These are phyloP conservation scores for Eucalyptus cloeziana DNA, from an alignment of 345 rosid genomes.

Conservation along the genomic window DNA sequence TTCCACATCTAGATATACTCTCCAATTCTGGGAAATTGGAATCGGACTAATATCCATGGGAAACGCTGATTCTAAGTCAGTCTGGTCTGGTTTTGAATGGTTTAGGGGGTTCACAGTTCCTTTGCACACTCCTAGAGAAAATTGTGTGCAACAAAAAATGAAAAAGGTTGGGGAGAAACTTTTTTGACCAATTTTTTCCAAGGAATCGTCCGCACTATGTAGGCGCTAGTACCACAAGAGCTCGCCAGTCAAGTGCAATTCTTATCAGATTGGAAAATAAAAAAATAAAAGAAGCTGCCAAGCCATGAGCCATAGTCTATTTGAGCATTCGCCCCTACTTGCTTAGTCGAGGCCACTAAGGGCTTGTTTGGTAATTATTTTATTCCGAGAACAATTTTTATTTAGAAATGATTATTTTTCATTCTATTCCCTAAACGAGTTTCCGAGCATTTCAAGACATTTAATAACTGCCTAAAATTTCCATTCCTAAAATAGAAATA, in stretches of 20 bases:
- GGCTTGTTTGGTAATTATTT: accelerated
- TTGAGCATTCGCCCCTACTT: neutral
- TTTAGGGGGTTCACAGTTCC: accelerated
- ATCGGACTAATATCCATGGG: accelerated
- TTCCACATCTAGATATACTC: accelerated
- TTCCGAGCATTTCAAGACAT: accelerated
- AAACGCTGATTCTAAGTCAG: accelerated
- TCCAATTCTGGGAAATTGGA: accelerated
- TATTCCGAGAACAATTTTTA: accelerated
- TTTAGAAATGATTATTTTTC: accelerated
- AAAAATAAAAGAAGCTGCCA: accelerated
- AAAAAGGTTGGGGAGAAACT: neutral
- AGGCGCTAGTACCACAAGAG: accelerated
- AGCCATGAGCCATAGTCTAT: neutral
- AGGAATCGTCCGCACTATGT: neutral
- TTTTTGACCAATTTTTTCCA: neutral
- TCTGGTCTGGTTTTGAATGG: accelerated
- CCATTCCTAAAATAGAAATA: accelerated
- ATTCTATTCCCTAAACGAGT: accelerated
- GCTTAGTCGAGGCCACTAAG: accelerated
- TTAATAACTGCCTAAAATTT: accelerated
- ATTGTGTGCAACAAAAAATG: neutral
- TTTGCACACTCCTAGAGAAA: neutral
- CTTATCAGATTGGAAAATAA: neutral
- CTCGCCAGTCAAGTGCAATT: neutral